Base-by-base conservation (phyloP, 2,329 filamentous ascomycete genomes). In the Fusarium tuaranense region DNA sequence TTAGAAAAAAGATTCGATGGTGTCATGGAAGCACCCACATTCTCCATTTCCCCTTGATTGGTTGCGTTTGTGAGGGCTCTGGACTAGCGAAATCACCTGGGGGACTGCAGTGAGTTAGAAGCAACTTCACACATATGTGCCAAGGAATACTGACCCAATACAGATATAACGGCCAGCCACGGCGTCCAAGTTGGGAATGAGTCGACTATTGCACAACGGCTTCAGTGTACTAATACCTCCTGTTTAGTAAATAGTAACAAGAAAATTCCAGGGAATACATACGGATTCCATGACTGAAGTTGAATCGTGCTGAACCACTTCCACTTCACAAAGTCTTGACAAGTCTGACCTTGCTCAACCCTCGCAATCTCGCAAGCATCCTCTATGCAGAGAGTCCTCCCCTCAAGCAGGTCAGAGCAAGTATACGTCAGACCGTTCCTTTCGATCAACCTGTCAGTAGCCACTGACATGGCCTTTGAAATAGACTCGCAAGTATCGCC, bases 101-200 rank as follows among this genome's bases (percentile, higher is more conserved):
- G 6, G 25, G 48, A 53, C 25, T 53, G 3, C 2, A n/a, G 13
- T 1, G 25, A 0, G 12, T 30, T 53, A 53, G 25, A 30, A 30
- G 5, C 3, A 30, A 9, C 25, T n/a, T 14, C 7, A 0, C 12
- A 12, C 5, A 18, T 0, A 30, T 51, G 9, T 13, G 1, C 8
- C 8, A 20, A 30, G 27, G 2, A 27, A 27, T 2, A 30, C 48
- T 20, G 27, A 53, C 48, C 48, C 25, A 20, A 53, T 13, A 4
- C 48, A 53, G 9, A 53, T 32, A n/a, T 53, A 53, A n/a, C 27
- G 25, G 25, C 25, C 25, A 53, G 48, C 48, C 25, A 53, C 18
- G 16, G 27, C 16, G 6, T 53, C 48, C 48, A 53, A 20, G 25
- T 32, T 53, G 25, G 48, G 48, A n/a, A 53, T 32, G 10, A 53